Base-by-base conservation (phyloP, 176 grass and related monocot genomes). In the Carex parvula region DNA sequence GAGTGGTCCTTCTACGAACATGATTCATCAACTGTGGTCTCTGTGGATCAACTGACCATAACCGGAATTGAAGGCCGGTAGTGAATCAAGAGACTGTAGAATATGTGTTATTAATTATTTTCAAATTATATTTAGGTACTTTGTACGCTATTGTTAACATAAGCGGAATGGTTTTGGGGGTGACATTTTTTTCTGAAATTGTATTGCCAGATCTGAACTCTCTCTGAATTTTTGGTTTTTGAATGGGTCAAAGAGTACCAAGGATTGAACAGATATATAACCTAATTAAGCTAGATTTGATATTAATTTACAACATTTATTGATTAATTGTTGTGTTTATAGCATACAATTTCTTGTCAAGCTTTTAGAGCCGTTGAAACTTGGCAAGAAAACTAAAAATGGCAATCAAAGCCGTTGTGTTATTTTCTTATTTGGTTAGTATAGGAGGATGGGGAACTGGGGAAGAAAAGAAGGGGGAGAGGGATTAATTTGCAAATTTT, bases 1-100 rank as follows among this genome's bases (percentile, higher is more conserved):
- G 60, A 68, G 10, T 44, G 58, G 55, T 65, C 44, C 20, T 68
- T 68, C 5, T 68, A 68, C 60, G 0, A 39, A 33, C 5, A 53
- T 30, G 76, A 60, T 8, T 59, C 48, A 12, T 12, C 53, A 29
- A 68, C 63, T 12, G 60, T 21, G 5, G n/a, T 24, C 15, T 53
- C 63, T 12, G 60, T 13, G 5, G 37, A 83, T 67, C 30, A 63
- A 16, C 18, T 83, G 15, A 83, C 80, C 6, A 50, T 83, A 21
- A 83, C 60, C 0, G 18, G 9, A 22, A 53, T 83, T 68, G 60
- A 83, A 83, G 60, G 80, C 17, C 80, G 80, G 16, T 83, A 68
- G 37, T 8, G 5, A 68, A 68, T 68, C 30, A 37, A 68, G 59
- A 20, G 29, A 35, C 64, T 29, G 61, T 3, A 16, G 29, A 5